Evolutionary conservation across 202 grass and related monocot species (phyloP).

Genomic region (Setaria italica): DNA sequence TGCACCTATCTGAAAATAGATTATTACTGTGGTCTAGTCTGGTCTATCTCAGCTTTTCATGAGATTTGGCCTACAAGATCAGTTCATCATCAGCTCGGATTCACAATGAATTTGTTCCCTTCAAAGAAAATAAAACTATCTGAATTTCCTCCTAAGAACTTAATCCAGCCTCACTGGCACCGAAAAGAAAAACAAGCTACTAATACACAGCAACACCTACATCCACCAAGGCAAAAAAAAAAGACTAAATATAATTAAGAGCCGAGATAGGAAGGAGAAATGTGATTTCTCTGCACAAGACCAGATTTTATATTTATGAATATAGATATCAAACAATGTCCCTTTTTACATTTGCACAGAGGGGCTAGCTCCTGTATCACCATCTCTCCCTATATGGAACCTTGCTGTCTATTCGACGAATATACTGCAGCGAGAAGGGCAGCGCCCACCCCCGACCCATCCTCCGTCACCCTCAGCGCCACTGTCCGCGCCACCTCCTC

Average conservation of each 20-base stretch:
- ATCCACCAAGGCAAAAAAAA: neutral
- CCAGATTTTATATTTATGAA: slow-evolving; percentile 79
- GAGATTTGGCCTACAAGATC: neutral
- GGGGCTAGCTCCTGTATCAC: slow-evolving; percentile 65
- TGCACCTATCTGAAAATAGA: neutral
- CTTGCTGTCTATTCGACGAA: slow-evolving; percentile 76
- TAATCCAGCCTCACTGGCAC: neutral
- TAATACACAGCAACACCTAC: neutral
- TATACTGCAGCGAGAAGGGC: slow-evolving; percentile 76
- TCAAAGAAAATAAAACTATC: neutral
- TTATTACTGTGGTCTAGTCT: neutral
- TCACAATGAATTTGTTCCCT: neutral
- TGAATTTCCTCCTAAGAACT: neutral
- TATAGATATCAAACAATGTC: slow-evolving; percentile 81
- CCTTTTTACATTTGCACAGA: slow-evolving; percentile 95
- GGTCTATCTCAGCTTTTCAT: neutral
- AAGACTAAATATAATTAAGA: too few relatives aligned
- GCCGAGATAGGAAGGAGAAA: neutral
- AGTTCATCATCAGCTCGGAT: neutral
- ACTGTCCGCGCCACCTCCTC: slow-evolving; percentile 76
- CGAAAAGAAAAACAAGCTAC: neutral
- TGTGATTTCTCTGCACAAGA: slow-evolving; percentile 56
- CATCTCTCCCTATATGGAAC: slow-evolving; percentile 59
- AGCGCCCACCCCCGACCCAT: slow-evolving; percentile 76
- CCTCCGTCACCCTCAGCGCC: slow-evolving; percentile 61